Percentiles rank a stretch among this genome's conserved stretches.
phyloP scores from a whole-genome alignment of 768 basidiomycete species.

The Calvatia gigantea region DNA sequence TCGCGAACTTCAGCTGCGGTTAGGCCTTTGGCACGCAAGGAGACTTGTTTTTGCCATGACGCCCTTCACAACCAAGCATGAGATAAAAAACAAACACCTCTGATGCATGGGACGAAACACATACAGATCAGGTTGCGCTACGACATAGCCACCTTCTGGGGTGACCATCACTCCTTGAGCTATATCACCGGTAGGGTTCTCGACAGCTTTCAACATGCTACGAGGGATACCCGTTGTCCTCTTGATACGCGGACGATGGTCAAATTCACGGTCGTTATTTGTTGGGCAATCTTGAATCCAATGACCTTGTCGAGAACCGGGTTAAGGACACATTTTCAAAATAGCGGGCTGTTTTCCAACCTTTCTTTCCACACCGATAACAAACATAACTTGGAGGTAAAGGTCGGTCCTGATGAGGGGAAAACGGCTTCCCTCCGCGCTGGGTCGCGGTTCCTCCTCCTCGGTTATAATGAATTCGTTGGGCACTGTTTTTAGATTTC shows the following conservation, averaged over 20 bases:
- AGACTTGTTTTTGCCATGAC: slow-evolving; percentile 92
- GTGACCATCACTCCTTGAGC: slow-evolving; percentile 96
- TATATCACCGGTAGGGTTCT: slow-evolving; percentile 74
- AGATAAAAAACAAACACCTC: neutral
- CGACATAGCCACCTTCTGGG: slow-evolving; percentile 96
- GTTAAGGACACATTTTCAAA: slow-evolving; percentile 10
- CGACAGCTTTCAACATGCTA: slow-evolving; percentile 95
- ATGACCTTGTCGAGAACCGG: slow-evolving; percentile 61
- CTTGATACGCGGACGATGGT: slow-evolving; percentile 93
- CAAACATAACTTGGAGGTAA: slow-evolving; percentile 96
- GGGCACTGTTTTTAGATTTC: slow-evolving; percentile 48
- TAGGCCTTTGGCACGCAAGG: slow-evolving; percentile 65
- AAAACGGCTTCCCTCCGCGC: slow-evolving; percentile 58
- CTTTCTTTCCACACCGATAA: slow-evolving; percentile 98
- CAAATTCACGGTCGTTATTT: slow-evolving; percentile 92
- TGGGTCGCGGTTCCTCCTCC: slow-evolving; percentile 66
- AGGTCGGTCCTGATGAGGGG: slow-evolving; percentile 61
- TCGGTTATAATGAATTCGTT: slow-evolving; percentile 61
- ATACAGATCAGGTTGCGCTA: slow-evolving; percentile 94
- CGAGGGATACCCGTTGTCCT: slow-evolving; percentile 97
- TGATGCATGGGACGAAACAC: slow-evolving; percentile 29
- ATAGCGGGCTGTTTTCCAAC: slow-evolving; percentile 34
- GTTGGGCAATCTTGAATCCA: slow-evolving; percentile 99
- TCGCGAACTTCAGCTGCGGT: slow-evolving; percentile 91
- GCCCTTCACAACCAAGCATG: slow-evolving; percentile 43